Evolutionary conservation across 139 green algal genomes (phyloP).

Genomic region (Chlorella sp.): DNA sequence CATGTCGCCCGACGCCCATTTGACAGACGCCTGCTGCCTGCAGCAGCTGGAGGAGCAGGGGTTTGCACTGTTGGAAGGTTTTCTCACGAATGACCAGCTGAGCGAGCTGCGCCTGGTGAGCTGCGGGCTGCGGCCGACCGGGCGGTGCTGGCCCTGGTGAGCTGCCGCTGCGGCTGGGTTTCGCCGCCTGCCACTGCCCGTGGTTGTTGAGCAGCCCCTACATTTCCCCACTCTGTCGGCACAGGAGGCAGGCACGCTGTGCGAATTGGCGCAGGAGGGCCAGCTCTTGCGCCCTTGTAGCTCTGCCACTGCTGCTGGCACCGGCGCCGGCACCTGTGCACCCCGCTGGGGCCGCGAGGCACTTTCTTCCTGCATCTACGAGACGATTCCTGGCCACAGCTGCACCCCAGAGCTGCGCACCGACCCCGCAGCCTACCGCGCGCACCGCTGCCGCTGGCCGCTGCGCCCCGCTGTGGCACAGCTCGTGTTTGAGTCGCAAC

Average conservation of each 20-base stretch:
- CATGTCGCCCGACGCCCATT: not conserved
- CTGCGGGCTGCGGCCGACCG: too few relatives aligned
- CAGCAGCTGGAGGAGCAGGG: not conserved
- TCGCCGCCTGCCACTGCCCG: not conserved
- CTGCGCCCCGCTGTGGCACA: not conserved
- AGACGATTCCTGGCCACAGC: constrained; percentile 11
- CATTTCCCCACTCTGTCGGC: not conserved
- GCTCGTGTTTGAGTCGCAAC: constrained; percentile 21
- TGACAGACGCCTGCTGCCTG: not conserved
- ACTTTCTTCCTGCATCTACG: constrained; percentile 15
- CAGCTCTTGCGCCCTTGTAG: not conserved
- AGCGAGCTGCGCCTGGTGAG: constrained; percentile 10
- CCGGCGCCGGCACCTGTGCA: not conserved
- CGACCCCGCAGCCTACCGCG: not conserved
- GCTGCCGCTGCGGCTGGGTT: too few relatives aligned
- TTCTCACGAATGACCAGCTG: not conserved
- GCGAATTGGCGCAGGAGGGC: constrained; percentile 22
- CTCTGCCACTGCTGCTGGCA: not conserved
- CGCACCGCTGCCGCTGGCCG: not conserved
- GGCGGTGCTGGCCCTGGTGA: not conserved
- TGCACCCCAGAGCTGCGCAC: not conserved
- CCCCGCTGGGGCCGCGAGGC: not conserved
- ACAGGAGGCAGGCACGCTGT: constrained; percentile 23
- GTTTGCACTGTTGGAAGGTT: not conserved
- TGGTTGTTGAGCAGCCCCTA: too few relatives aligned